Base-by-base conservation (phyloP, 2,329 filamentous ascomycete species). In the Rhinocladiella mackenziei region DNA sequence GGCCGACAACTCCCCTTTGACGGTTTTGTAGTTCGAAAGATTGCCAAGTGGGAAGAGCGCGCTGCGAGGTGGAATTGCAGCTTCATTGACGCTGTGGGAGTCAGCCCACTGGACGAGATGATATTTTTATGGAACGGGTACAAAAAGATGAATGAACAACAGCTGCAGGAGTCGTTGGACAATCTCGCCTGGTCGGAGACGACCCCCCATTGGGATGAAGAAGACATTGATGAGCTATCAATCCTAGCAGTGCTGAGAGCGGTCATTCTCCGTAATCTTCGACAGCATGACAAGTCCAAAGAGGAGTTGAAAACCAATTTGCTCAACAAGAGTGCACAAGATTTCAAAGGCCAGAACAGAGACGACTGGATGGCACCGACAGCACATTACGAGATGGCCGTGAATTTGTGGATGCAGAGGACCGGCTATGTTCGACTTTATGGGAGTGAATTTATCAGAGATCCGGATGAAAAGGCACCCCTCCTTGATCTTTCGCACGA, bases 61-160 rank as follows among this genome's bases (percentile, higher is more conserved):
- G 81, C 85, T 3, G 83, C 82, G 59, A 71, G 76, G 33, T 77
- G 81, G 64, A 72, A 75, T 2, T 66, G 87, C 22, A 77, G 83
- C 35, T 71, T 96, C 3, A 76, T 84, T 1, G 91, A 97, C 56
- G 89, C 85, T 0, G 74, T 94, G 6, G 89, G 89, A 0, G 74
- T 86, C 2, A 85, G 82, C 48, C 92, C 92, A 0, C 72, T 87
- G 1, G 79, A 89, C 58, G 92, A 97, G 69, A 94, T 97, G 84
- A 82, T 85, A 9, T 94, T 91, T 63, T 80, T 97, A 57, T 97
- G 89, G 89, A 89, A 87, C 59, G 91, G 89, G 0, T 81, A 80
- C 56, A 91, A 86, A 65, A 80, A 88, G 42, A 94, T 95, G 86
- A 71, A 76, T 2, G 57, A 67, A 1, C 67, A 68, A 0, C 77